Evolutionary conservation across 192 early-diverging fungal genomes (phyloP).

Genomic region (Bifiguratus adelaidae): DNA sequence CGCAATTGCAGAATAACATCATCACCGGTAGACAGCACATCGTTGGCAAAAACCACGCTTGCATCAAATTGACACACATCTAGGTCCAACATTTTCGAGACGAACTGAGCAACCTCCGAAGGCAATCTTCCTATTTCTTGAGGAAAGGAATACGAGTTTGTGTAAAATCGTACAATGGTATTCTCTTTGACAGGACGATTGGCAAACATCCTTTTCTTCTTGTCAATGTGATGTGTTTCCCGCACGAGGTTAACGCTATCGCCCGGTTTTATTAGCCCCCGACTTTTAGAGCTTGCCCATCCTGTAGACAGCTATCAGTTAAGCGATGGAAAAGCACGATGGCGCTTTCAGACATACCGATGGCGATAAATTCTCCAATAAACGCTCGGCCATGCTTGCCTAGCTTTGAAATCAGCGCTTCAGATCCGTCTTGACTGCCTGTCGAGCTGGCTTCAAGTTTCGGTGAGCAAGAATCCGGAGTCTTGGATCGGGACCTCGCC

Average conservation of each 20-base stretch:
- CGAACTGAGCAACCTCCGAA: conserved; percentile 22
- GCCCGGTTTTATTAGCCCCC: conserved; percentile 22
- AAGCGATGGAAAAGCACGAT: not conserved
- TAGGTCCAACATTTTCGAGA: conserved; percentile 34
- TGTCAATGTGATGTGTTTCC: conserved; percentile 6
- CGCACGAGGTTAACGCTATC: conserved; percentile 21
- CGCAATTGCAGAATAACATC: conserved; percentile 30
- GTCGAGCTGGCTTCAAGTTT: no score
- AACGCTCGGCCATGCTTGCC: no score
- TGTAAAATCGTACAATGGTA: conserved; percentile 37
- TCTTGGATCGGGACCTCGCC: no score
- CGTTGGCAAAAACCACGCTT: conserved; percentile 19
- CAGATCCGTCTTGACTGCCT: no score
- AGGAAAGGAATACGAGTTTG: conserved; percentile 1
- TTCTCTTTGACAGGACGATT: conserved; percentile 14
- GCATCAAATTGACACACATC: conserved; percentile 31
- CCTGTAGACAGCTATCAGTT: conserved; percentile 19
- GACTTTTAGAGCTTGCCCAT: conserved; percentile 28
- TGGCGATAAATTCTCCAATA: not conserved
- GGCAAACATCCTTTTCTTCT: conserved; percentile 6
- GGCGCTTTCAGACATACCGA: not conserved
- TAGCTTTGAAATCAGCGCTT: no score
- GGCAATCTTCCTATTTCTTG: conserved; percentile 34
- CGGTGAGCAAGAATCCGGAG: no score
- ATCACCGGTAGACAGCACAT: conserved; percentile 17